Evolutionary conservation across 2,329 filamentous ascomycete species (phyloP).

Genomic region (Gaeumannomyces sp.): DNA sequence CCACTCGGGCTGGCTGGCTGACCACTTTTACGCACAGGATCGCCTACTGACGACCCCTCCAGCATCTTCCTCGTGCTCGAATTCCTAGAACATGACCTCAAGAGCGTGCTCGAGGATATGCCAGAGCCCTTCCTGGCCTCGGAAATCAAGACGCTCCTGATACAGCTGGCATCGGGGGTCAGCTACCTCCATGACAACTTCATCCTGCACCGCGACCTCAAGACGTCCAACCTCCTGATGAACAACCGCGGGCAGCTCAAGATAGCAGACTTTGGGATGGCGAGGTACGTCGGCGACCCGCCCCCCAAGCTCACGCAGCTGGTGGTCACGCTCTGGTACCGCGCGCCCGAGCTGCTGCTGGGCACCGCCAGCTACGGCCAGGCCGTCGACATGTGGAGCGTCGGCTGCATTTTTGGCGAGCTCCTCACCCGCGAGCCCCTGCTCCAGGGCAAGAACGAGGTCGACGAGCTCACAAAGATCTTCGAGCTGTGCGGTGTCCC

Average conservation of each 20-base stretch:
- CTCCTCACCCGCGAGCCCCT: constrained; percentile 77
- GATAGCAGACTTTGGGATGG: constrained; percentile 97
- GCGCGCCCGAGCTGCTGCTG: constrained; percentile 81
- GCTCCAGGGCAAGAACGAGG: constrained; percentile 85
- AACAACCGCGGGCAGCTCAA: constrained; percentile 94
- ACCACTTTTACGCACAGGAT: neutral
- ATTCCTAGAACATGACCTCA: constrained; percentile 95
- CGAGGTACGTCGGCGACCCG: constrained; percentile 78
- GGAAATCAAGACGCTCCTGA: constrained; percentile 84
- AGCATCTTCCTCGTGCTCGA: constrained; percentile 94
- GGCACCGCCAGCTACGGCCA: constrained; percentile 69
- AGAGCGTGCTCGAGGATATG: constrained; percentile 90
- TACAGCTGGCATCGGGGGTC: constrained; percentile 74
- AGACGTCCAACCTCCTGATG: constrained; percentile 89
- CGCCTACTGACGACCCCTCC: constrained; percentile 14
- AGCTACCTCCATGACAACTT: constrained; percentile 81
- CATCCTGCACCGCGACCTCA: constrained; percentile 91
- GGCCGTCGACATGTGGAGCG: constrained; percentile 88
- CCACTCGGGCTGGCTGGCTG: too few species aligned
- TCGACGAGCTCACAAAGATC: constrained; percentile 80
- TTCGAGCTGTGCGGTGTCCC: constrained; percentile 87
- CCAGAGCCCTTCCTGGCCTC: constrained; percentile 86
- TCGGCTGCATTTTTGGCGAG: constrained; percentile 94
- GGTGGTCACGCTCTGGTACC: constrained; percentile 97
- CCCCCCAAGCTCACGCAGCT: constrained; percentile 75